Evolutionary conservation across 2,329 filamentous ascomycete genomes (phyloP).

Genomic region (Ambrosiella cleistominuta): DNA sequence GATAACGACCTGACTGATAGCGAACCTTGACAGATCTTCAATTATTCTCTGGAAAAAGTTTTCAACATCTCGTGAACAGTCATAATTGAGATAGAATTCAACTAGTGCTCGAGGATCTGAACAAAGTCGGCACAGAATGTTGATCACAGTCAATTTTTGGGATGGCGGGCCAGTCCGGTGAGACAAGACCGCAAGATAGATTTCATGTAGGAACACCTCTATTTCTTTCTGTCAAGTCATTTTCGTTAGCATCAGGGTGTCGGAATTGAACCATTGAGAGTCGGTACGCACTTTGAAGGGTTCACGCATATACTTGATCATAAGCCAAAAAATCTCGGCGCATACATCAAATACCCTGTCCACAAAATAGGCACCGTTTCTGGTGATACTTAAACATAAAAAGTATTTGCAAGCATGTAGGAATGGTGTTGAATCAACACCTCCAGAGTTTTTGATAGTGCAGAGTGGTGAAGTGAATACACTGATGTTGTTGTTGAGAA

Average conservation of each 20-base stretch:
- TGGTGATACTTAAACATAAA: slow-evolving; percentile 80
- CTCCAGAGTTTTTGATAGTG: slow-evolving; percentile 82
- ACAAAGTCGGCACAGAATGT: slow-evolving; percentile 66
- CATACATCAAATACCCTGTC: slow-evolving; percentile 87
- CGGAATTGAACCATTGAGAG: not conserved
- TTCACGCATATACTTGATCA: slow-evolving; percentile 82
- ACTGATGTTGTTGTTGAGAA: slow-evolving; percentile 81
- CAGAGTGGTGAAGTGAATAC: slow-evolving; percentile 85
- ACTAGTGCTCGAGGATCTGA: slow-evolving; percentile 77
- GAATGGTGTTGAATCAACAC: slow-evolving; percentile 73
- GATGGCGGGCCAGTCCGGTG: slow-evolving; percentile 70
- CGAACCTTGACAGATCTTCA: slow-evolving; percentile 79
- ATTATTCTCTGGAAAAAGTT: slow-evolving; percentile 95
- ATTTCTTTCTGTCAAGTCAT: slow-evolving; percentile 60
- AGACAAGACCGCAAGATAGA: slow-evolving; percentile 83
- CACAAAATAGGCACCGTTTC: slow-evolving; percentile 87
- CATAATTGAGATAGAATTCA: slow-evolving; percentile 94
- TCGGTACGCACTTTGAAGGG: slow-evolving; percentile 63
- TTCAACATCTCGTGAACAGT: slow-evolving; percentile 87
- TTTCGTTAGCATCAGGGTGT: no score
- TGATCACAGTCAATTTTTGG: slow-evolving; percentile 85
- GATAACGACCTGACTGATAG: slow-evolving; percentile 59
- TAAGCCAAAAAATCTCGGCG: slow-evolving; percentile 95
- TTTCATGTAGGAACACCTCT: slow-evolving; percentile 93
- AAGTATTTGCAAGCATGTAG: slow-evolving; percentile 94